Conservation (phyloP, 2,329 filamentous ascomycete species). For the Torrubiella hemipterigena region DNA sequence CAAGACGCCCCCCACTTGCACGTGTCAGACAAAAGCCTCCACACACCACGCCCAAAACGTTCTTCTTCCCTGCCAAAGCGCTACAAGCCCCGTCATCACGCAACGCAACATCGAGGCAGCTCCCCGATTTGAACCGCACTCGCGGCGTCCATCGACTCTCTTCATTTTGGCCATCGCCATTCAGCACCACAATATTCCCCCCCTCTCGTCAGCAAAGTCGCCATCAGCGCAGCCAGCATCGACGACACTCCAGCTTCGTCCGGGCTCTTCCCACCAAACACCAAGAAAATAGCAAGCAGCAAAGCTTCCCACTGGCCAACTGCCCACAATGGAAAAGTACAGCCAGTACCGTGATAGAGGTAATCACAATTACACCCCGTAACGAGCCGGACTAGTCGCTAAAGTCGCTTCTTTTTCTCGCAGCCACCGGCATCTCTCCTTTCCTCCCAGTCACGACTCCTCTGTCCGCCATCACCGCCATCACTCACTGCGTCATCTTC, state of each 20-base stretch:
- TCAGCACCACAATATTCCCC: background rate
- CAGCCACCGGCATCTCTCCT: conserved; percentile 90
- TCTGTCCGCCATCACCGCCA: conserved; percentile 47
- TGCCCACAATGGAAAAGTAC: background rate
- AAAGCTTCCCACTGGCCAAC: no score
- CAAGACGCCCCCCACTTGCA: conserved; percentile 1
- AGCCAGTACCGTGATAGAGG: background rate
- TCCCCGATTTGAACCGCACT: no score
- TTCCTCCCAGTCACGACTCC: conserved; percentile 74
- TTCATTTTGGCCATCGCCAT: background rate
- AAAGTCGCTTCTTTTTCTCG: conserved; percentile 2
- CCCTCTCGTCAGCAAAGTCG: no score
- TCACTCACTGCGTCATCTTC: conserved; percentile 64
- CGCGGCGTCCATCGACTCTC: background rate
- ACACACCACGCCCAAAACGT: background rate
- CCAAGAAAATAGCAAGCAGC: background rate
- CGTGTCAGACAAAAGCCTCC: background rate
- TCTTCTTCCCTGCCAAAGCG: background rate
- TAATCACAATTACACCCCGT: background rate
- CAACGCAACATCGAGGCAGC: no score
- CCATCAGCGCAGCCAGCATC: background rate
- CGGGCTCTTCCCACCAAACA: no score
- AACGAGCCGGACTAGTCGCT: background rate
- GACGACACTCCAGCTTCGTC: background rate
- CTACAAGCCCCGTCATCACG: no score